Evolutionary conservation across 306 rosid genomes (phyloP), one percentile per base, ranked within the genome.

Genomic region (Styphnolobium japonicum): DNA sequence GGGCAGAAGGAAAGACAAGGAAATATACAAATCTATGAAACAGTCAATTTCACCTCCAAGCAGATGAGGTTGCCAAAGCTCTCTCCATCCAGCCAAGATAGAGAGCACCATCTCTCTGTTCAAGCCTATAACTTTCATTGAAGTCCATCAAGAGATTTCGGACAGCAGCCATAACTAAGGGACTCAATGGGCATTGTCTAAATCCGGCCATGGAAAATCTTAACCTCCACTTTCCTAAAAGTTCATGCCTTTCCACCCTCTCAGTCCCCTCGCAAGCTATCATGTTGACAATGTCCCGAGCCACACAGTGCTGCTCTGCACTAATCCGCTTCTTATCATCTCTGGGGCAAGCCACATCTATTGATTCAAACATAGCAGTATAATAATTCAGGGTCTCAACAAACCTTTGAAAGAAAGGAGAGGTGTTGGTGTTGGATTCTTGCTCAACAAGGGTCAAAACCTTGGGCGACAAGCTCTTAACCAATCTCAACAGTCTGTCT

Each of bases 201-300:
- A 92, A 92, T 36, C 93, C 98, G 22, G 91, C 98, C 97, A 92
- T 92, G 58, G 39, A 66, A 75, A 94, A 85, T 80, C 98, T 94
- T 64, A 6, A 25, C 70, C 77, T 88, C 97, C 97, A 94, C 86
- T 94, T 94, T 29, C 93, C 91, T 0, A 86, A 81, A 71, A 78
- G 89, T 71, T 92, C 98, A 65, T 94, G 97, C 23, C 98, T 84
- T 73, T 94, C 98, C 19, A 94, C 97, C 82, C 98, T 88, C 52
- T 94, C 97, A n/a, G 73, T 27, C 33, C 91, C 96, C 73, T 94
- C 97, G 19, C 97, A 94, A 48, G 97, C 98, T 75, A 90, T 75
- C 97, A 94, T 94, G 92, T 90, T 94, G 22, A 94, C 97, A 2
- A 94, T 92, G 90, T 94, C 98, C 5, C 97, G 80, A 14, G 97